Evolutionary conservation across 345 rosid genomes (phyloP), one percentile per base, ranked within the genome.

Genomic region (Syzygium oleosum): DNA sequence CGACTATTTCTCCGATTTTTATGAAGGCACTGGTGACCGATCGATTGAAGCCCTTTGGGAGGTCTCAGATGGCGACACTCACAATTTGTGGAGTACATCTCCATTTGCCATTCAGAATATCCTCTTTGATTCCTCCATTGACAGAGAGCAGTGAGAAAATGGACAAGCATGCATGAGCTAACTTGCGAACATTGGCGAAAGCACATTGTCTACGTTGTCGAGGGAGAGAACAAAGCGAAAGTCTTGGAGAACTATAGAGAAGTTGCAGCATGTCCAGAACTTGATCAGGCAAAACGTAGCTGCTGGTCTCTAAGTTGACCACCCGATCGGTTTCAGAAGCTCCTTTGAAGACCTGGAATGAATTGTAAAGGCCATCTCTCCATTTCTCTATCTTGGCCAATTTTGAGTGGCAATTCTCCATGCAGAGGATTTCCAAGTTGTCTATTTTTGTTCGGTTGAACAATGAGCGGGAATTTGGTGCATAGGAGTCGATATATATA

Each of bases 181-280:
- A 65, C 78, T 3, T 0, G 43, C 22, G 23, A 31, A 65, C 78
- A 29, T 34, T 1, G 41, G 73, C 4, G 5, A n/a, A 61, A 8
- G 8, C 2, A 29, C 73, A 61, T 61, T 0, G 0, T 61, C 34
- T 14, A n/a, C n/a, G 16, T 16, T n/a, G 73, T 31, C 22, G 43
- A 65, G 43, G 79, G 22, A 31, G 43, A 31, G 43, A 8, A 31
- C 79, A 65, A 31, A 31, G 43, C 12, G 43, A 65, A 65, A 65
- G 31, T 38, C 43, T 31, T 65, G 43, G 78, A 65, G 43, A 16
- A 31, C 16, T 16, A 65, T 8, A 65, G 43, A 65, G 4, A 9
- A 65, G 78, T 10, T 65, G 78, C 22, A 31, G 23, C 43, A 65
- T 31, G 43, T 31, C 79, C 12, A 21, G 43, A 65, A 31, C 79